Evolutionary conservation across 192 early-diverging fungal genomes (phyloP).

Genomic region (Oehlia diaphana): DNA sequence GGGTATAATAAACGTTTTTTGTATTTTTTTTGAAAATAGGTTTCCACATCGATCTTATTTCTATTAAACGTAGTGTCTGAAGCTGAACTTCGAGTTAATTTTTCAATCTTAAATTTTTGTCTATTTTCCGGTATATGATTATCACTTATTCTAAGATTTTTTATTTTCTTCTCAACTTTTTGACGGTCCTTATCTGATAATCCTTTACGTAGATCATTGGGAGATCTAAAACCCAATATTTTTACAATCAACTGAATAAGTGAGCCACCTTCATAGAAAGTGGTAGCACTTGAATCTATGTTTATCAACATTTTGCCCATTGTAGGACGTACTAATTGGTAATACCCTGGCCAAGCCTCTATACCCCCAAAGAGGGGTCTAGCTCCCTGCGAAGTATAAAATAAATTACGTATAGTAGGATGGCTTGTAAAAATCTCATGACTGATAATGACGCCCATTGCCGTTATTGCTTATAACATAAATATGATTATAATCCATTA

Average conservation of each 20-base stretch:
- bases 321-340: slow-evolving; percentile 71
- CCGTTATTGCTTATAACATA: slow-evolving; percentile 49
- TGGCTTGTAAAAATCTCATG: slow-evolving; percentile 72
- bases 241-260: slow-evolving; percentile 31
- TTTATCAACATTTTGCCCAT: slow-evolving; percentile 63
- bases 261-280: slow-evolving; percentile 64
- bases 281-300: slow-evolving; percentile 65
- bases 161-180: slow-evolving; percentile 52
- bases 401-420: slow-evolving; percentile 80
- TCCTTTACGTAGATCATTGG: slow-evolving; percentile 54
- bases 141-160: slow-evolving; percentile 51
- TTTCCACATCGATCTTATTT: slow-evolving; percentile 54
- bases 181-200: slow-evolving; percentile 36
- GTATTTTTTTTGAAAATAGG: slow-evolving; percentile 66
- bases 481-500: not conserved
- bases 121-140: slow-evolving; percentile 59
- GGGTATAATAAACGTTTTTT: slow-evolving; percentile 38
- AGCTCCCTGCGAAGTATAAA: slow-evolving; percentile 73
- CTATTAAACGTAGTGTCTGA: slow-evolving; percentile 36
- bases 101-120: slow-evolving; percentile 70
- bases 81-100: slow-evolving; percentile 67
- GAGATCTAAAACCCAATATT: slow-evolving; percentile 36
- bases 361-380: slow-evolving; percentile 60
- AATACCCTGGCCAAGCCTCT: slow-evolving; percentile 94
- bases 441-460: slow-evolving; percentile 77